Evolutionary conservation across 306 rosid species (phyloP).

Genomic region (Psophocarpus tetragonolobus): DNA sequence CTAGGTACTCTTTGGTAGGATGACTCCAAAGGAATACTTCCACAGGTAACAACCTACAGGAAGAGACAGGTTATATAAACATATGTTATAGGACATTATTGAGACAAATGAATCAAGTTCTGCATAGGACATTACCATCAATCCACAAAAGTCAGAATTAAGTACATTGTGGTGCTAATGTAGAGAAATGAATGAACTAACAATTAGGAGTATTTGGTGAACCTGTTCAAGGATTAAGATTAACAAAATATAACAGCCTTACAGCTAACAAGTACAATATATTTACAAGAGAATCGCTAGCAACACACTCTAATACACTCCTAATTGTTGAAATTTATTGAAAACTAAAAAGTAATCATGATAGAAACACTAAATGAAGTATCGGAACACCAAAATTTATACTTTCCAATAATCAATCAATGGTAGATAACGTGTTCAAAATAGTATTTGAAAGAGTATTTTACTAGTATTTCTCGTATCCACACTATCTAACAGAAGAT

Average conservation of each 20-base stretch:
- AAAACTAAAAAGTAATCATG: too few relatives aligned
- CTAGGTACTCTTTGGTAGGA: conserved; percentile 86
- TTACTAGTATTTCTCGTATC: too few relatives aligned
- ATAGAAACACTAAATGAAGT: too few relatives aligned
- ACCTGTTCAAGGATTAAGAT: not conserved
- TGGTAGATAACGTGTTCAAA: too few relatives aligned
- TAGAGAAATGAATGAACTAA: conserved; percentile 14
- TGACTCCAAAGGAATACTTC: conserved; percentile 96
- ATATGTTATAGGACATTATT: not conserved
- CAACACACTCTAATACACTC: too few relatives aligned
- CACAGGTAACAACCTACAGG: conserved; percentile 94
- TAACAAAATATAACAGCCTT: not conserved
- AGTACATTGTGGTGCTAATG: not conserved
- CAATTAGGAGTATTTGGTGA: not conserved
- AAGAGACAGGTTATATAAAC: conserved; percentile 27
- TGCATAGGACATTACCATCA: not conserved
- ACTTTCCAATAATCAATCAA: too few relatives aligned
- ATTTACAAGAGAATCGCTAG: too few relatives aligned
- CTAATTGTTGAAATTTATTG: too few relatives aligned
- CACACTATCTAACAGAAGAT: not conserved
- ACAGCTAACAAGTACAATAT: not conserved
- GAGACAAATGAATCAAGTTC: not conserved
- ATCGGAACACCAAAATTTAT: too few relatives aligned
- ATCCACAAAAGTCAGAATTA: not conserved
- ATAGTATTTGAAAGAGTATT: too few relatives aligned